A percentile compares a stretch with the other conserved stretches of the same genome.
Evolutionary conservation across 768 basidiomycete genomes (phyloP).

Genomic region (Mycena chlorophos): DNA sequence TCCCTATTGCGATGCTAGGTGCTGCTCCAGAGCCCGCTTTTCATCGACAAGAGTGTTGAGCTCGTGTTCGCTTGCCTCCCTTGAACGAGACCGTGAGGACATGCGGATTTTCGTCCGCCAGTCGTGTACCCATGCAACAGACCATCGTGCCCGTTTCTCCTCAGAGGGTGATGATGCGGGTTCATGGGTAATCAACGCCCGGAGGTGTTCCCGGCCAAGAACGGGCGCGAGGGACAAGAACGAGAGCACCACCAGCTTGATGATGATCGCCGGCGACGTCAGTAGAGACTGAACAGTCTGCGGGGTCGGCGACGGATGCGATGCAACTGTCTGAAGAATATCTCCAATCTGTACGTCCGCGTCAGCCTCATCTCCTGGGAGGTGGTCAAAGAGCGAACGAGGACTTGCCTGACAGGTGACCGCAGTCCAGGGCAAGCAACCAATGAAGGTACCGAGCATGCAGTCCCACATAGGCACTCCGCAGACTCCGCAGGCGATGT

Average conservation of each 20-base stretch:
- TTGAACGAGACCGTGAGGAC: slow-evolving; percentile 51
- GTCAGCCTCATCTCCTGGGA: slow-evolving; percentile 7
- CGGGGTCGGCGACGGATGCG: slow-evolving; percentile 64
- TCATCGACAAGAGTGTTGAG: slow-evolving; percentile 56
- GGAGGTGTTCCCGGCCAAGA: slow-evolving; percentile 67
- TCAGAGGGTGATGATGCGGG: slow-evolving; percentile 26
- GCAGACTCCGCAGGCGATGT: slow-evolving; percentile 92
- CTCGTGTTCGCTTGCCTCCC: slow-evolving; percentile 44
- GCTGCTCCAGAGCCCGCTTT: slow-evolving; percentile 49
- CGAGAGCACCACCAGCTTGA: slow-evolving; percentile 82
- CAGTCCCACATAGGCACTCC: slow-evolving; percentile 77
- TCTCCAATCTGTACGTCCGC: slow-evolving; percentile 76
- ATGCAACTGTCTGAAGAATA: slow-evolving; percentile 81
- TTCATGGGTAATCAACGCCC: slow-evolving; percentile 49
- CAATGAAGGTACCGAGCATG: slow-evolving; percentile 80
- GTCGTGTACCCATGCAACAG: slow-evolving; percentile 59
- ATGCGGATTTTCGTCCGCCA: slow-evolving; percentile 64
- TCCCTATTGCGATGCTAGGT: slow-evolving; percentile 26
- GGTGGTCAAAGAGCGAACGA: not conserved
- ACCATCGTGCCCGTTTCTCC: slow-evolving; percentile 49
- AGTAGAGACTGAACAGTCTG: slow-evolving; percentile 86
- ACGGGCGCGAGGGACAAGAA: slow-evolving; percentile 87
- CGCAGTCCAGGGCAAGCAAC: slow-evolving; percentile 85
- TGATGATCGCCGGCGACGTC: slow-evolving; percentile 76
- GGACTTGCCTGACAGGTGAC: slow-evolving; percentile 80